Evolutionary conservation across 371 early-diverging fungal genomes (phyloP).

Genomic region (Apophysomyces sp.): DNA sequence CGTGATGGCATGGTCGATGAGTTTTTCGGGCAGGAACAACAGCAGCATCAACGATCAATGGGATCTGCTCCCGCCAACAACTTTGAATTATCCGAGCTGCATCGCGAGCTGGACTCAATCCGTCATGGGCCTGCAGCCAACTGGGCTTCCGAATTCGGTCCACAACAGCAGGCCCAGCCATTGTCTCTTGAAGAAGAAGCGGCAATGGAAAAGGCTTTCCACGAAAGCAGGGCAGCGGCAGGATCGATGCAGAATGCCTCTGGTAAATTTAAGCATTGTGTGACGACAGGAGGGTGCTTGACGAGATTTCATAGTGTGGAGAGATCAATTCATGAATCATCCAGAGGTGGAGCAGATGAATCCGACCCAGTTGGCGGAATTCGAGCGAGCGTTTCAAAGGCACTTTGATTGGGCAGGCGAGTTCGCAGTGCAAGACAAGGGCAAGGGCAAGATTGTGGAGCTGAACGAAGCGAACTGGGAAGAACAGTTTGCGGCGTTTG

Average conservation of each 20-base stretch:
- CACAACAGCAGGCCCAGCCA: slow-evolving; percentile 46
- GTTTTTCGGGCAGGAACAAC: slow-evolving; percentile 57
- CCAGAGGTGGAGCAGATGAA: slow-evolving; percentile 46
- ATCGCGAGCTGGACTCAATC: slow-evolving; percentile 52
- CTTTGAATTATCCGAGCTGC: slow-evolving; percentile 56
- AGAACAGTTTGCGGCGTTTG: slow-evolving; percentile 67
- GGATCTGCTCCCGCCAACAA: not conserved
- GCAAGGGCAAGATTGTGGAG: slow-evolving; percentile 36
- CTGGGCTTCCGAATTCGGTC: slow-evolving; percentile 58
- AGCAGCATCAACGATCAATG: slow-evolving; percentile 16
- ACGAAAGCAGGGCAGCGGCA: slow-evolving; percentile 41
- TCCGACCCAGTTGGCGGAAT: slow-evolving; percentile 52
- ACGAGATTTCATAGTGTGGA: slow-evolving; percentile 63
- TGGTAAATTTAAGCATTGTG: slow-evolving; percentile 14
- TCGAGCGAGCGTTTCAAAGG: slow-evolving; percentile 64
- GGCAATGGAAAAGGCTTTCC: slow-evolving; percentile 62
- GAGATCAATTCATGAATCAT: slow-evolving; percentile 59
- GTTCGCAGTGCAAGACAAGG: slow-evolving; percentile 52
- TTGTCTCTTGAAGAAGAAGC: slow-evolving; percentile 47
- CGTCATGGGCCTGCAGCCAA: slow-evolving; percentile 36
- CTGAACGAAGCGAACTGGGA: slow-evolving; percentile 57
- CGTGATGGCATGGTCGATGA: slow-evolving; percentile 49
- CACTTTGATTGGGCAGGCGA: slow-evolving; percentile 68
- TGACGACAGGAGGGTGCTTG: too few species aligned
- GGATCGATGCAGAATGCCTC: slow-evolving; percentile 28